Evolutionary conservation across 2,329 filamentous ascomycete species (phyloP).

Genomic region (Allantophomopsis lycopodina): DNA sequence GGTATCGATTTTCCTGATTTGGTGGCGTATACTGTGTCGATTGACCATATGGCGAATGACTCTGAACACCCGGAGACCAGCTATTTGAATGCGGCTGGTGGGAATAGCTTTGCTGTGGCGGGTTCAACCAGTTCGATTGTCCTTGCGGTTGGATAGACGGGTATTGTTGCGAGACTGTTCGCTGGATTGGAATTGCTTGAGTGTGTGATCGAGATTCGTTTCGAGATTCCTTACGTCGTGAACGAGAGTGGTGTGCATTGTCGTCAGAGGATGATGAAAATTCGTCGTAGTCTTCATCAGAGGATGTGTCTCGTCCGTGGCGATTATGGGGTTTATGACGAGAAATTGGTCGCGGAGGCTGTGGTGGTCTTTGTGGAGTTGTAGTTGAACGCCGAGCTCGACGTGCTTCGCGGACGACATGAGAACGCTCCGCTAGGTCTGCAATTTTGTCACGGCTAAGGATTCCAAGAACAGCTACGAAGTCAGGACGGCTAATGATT

Average conservation of each 20-base stretch:
- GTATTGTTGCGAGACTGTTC: too few species aligned
- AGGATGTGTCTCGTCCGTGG: not conserved
- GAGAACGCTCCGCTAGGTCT: constrained; percentile 29
- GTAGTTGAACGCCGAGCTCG: constrained; percentile 1
- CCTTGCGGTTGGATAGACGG: too few species aligned
- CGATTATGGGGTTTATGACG: not conserved
- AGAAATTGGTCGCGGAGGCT: not conserved
- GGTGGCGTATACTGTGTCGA: too few species aligned
- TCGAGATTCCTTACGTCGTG: too few species aligned
- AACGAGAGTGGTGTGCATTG: too few species aligned
- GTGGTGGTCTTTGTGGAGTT: not conserved
- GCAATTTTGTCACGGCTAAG: constrained; percentile 36
- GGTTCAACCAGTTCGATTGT: too few species aligned
- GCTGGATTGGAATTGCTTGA: too few species aligned
- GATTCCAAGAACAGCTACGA: constrained; percentile 44
- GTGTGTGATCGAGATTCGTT: too few species aligned
- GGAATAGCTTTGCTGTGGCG: not conserved
- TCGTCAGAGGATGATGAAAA: constrained; percentile 1
- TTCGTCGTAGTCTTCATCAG: constrained; percentile 7
- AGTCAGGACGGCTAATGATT: constrained; percentile 28
- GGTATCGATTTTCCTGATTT: too few species aligned
- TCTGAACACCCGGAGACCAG: too few species aligned
- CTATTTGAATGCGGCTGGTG: not conserved
- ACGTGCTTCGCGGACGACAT: constrained; percentile 21
- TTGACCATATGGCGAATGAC: too few species aligned